Evolutionary conservation across 2,329 filamentous ascomycete species (phyloP).

Genomic region (Grosmannia serpens): DNA sequence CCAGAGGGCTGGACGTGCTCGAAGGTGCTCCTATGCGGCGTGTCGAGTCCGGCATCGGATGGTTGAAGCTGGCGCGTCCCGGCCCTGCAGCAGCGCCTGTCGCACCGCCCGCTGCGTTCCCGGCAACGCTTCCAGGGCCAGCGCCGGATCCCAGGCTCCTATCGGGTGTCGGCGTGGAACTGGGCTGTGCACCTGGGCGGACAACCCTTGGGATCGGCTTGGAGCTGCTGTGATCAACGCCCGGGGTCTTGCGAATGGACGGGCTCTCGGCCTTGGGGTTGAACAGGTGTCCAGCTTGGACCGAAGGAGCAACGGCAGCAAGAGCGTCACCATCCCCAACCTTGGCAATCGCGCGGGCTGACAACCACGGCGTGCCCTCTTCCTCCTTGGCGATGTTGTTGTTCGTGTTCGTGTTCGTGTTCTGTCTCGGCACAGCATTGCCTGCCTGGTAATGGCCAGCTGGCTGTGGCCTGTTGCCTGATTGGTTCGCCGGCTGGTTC

Average conservation of each 20-base stretch:
- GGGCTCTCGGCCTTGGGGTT: conserved; percentile 68
- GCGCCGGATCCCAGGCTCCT: not conserved
- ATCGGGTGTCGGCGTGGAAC: not conserved
- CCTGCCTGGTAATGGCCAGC: not conserved
- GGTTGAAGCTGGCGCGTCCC: not conserved
- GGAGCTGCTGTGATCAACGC: conserved; percentile 70
- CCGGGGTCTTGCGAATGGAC: conserved; percentile 79
- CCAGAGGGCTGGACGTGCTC: conserved; percentile 41
- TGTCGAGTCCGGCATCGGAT: conserved; percentile 28
- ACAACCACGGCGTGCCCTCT: conserved; percentile 54
- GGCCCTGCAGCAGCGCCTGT: not conserved
- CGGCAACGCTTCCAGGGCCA: not conserved
- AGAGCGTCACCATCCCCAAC: conserved; percentile 37
- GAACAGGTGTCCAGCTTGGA: conserved; percentile 44
- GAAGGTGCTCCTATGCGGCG: conserved; percentile 48
- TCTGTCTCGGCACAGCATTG: conserved; percentile 6
- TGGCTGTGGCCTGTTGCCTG: not conserved
- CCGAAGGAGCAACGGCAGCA: conserved; percentile 27
- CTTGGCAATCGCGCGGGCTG: conserved; percentile 51
- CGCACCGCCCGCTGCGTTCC: not conserved
- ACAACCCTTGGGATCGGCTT: conserved; percentile 51
- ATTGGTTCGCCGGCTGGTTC: conserved; percentile 2
- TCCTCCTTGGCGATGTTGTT: conserved; percentile 3
- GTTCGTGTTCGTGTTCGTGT: conserved; percentile 7
- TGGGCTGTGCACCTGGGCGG: conserved; percentile 16